Conservation (phyloP, 805 yeast genomes). For the Wickerhamomyces silvicola region DNA sequence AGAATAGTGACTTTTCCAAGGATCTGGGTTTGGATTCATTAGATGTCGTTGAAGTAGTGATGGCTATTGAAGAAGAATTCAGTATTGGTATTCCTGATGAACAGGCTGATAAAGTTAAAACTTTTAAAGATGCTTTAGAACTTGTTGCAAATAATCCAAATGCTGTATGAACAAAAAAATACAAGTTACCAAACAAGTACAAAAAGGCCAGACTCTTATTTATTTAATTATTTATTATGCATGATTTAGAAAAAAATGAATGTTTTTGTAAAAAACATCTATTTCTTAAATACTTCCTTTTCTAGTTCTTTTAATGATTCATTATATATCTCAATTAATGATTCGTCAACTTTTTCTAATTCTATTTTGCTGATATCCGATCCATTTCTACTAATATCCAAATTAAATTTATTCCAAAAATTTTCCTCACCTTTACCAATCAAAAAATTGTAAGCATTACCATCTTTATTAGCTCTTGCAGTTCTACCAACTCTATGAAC, state of each 20-base stretch:
- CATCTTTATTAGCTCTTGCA: conserved; percentile 82
- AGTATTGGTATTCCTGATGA: conserved; percentile 69
- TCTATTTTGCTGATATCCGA: conserved; percentile 30
- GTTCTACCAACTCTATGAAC: conserved; percentile 97
- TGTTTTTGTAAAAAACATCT: neutral
- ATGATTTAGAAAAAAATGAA: neutral
- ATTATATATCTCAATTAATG: conserved; percentile 34
- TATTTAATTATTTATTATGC: conserved; percentile 6
- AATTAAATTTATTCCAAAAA: conserved; percentile 48
- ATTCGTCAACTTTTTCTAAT: conserved; percentile 11
- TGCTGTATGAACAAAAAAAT: conserved; percentile 11
- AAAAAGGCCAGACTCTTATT: too few relatives aligned
- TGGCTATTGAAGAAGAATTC: conserved; percentile 67
- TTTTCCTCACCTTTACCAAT: conserved; percentile 73
- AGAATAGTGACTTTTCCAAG: conserved; percentile 48
- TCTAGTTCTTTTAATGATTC: conserved; percentile 38
- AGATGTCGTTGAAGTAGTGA: conserved; percentile 65
- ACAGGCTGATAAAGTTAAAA: conserved; percentile 79
- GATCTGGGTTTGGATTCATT: conserved; percentile 68
- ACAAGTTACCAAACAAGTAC: too few relatives aligned
- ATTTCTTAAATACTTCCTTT: conserved; percentile 27
- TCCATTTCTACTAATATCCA: conserved; percentile 45
- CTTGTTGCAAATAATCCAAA: conserved; percentile 41
- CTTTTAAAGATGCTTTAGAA: conserved; percentile 80
- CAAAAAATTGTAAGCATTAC: conserved; percentile 69